Percentiles rank a stretch among this genome's conserved stretches.
Evolutionary conservation across 2,329 filamentous ascomycete species (phyloP).

Genomic region (Ceratocystis smalleyi): DNA sequence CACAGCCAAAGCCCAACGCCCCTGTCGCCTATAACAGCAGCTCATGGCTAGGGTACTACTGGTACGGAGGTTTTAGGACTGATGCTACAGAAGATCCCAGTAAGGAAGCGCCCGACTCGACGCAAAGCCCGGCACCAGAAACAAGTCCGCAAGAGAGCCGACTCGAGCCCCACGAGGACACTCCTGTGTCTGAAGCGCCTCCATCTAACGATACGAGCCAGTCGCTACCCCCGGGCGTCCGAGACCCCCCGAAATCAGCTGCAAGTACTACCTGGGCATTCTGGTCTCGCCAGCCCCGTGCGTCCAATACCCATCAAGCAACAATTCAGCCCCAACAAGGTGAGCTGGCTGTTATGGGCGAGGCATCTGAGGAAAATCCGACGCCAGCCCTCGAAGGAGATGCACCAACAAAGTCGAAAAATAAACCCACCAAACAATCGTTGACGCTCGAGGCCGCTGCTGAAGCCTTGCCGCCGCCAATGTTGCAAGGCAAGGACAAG

Average conservation of each 20-base stretch:
- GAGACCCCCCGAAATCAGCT: conserved; percentile 18
- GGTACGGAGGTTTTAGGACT: background rate
- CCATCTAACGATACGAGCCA: background rate
- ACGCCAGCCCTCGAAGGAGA: conserved; percentile 25
- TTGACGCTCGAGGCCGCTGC: background rate
- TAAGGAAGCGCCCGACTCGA: background rate
- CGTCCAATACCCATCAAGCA: conserved; percentile 17
- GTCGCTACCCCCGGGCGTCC: background rate
- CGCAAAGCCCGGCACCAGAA: background rate
- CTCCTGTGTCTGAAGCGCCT: background rate
- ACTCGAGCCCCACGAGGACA: background rate
- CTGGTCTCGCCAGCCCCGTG: conserved; percentile 48
- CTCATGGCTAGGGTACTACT: background rate
- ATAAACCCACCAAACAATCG: background rate
- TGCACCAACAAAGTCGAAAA: background rate
- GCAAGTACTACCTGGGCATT: conserved; percentile 63
- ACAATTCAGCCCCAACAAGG: conserved; percentile 26
- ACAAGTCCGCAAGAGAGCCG: background rate
- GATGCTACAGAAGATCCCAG: background rate
- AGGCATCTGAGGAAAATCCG: conserved; percentile 41
- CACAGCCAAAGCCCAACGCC: background rate
- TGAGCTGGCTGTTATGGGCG: conserved; percentile 41
- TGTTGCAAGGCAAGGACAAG: background rate
- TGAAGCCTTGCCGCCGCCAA: background rate
- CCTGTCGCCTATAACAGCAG: background rate